Conservation (phyloP, 129 eudicot species). For the Helichrysum umbraculigerum region DNA sequence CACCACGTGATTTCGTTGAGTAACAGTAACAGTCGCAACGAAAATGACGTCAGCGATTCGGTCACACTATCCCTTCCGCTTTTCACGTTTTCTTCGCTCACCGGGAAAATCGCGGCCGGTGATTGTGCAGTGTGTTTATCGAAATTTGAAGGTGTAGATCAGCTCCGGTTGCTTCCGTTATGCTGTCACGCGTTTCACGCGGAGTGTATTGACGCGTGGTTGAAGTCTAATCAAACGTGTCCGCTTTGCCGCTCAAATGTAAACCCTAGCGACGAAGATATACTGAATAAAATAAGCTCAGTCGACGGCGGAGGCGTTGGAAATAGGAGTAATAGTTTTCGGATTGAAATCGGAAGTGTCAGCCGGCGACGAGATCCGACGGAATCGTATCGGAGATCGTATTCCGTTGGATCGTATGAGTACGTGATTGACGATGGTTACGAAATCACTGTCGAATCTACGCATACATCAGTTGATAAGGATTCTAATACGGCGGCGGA, state of each 20-base stretch:
- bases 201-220: constrained; percentile 76
- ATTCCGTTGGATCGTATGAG: constrained; percentile 80
- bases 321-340: constrained; percentile 42
- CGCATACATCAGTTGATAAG: constrained; percentile 40
- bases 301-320: constrained; percentile 18
- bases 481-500: constrained; percentile 43
- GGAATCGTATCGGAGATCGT: constrained; percentile 44
- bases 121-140: constrained; percentile 84
- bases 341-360: constrained; percentile 73
- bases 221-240: constrained; percentile 61
- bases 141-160: constrained; percentile 59
- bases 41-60: constrained; percentile 20
- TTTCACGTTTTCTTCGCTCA: constrained; percentile 63
- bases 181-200: constrained; percentile 93
- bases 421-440: constrained; percentile 69
- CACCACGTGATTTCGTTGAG: constrained; percentile 26
- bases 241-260: constrained; percentile 81
- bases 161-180: constrained; percentile 67
- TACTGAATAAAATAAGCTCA: constrained; percentile 42
- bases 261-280: constrained; percentile 50
- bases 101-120: constrained; percentile 54
- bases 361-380: constrained; percentile 44
- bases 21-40: background rate
- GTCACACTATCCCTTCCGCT: constrained; percentile 49
- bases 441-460: constrained; percentile 58